phyloP scores from a whole-genome alignment of 139 green algal genomes.

The Tetradesmus lagerheimii region DNA sequence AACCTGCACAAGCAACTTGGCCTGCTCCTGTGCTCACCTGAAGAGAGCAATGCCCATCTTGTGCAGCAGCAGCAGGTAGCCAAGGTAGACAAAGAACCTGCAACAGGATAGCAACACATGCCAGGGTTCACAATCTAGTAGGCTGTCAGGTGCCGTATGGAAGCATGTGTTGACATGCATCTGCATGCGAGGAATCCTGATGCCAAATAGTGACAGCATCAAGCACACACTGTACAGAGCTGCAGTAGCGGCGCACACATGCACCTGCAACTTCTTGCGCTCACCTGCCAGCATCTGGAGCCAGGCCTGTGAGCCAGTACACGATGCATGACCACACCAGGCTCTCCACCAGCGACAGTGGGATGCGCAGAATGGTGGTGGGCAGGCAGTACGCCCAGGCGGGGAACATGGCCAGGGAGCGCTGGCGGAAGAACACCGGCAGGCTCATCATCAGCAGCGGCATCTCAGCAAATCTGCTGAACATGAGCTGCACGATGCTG shows the following conservation, averaged over 20 bases:
- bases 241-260: too few relatives aligned
- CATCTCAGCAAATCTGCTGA: slow-evolving; percentile 16
- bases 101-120: neutral
- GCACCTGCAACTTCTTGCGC: too few relatives aligned
- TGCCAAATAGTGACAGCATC: too few relatives aligned
- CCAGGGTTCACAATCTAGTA: too few relatives aligned
- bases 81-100: slow-evolving; percentile 33
- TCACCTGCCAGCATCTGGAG: slow-evolving; percentile 27
- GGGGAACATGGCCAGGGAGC: slow-evolving; percentile 79
- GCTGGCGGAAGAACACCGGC: slow-evolving; percentile 88
- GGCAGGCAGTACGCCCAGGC: slow-evolving; percentile 60
- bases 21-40: neutral
- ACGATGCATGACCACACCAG: slow-evolving; percentile 66
- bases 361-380: slow-evolving; percentile 62
- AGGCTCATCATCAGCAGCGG: slow-evolving; percentile 22
- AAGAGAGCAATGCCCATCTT: slow-evolving; percentile 37
- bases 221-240: neutral
- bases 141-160: too few relatives aligned
- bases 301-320: slow-evolving; percentile 77
- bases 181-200: too few relatives aligned
- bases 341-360: slow-evolving; percentile 64
- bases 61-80: slow-evolving; percentile 25
- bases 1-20: too few relatives aligned
- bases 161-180: too few relatives aligned
- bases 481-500: slow-evolving; percentile 36